Evolutionary conservation across 2,329 filamentous ascomycete genomes (phyloP).

Genomic region (Leptographium radiaticola): DNA sequence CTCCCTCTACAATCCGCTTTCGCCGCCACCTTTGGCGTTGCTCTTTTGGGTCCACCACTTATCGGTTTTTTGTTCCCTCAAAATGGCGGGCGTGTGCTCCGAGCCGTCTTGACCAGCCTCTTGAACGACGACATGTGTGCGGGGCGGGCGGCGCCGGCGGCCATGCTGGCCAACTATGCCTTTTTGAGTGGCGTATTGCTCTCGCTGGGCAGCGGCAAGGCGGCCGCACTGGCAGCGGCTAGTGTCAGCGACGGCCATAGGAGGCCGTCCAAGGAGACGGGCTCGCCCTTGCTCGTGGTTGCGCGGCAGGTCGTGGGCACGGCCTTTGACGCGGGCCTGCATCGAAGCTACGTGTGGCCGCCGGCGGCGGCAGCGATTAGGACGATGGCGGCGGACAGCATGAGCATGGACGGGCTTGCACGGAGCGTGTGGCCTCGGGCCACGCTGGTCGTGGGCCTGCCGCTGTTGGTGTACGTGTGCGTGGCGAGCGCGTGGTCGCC

Average conservation of each 20-base stretch:
- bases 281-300: not conserved
- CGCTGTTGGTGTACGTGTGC: not conserved
- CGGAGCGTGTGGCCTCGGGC: not conserved
- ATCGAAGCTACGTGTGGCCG: slow-evolving; percentile 1
- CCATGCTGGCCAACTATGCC: slow-evolving; percentile 5
- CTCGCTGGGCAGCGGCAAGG: not conserved
- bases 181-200: slow-evolving; percentile 4
- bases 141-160: not conserved
- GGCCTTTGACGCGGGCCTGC: slow-evolving; percentile 7
- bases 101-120: not conserved
- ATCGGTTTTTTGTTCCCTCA: not conserved
- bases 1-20: no score
- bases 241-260: not conserved
- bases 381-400: not conserved
- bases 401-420: not conserved
- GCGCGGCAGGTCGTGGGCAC: not conserved
- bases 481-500: not conserved
- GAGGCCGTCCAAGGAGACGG: not conserved
- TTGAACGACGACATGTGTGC: not conserved
- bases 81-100: not conserved
- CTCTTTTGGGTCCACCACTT: not conserved
- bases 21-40: not conserved
- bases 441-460: not conserved
- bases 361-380: not conserved
- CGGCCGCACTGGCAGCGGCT: not conserved